Base-by-base conservation (phyloP, 2,329 filamentous ascomycete genomes). In the Aspergillus novofumigatus region DNA sequence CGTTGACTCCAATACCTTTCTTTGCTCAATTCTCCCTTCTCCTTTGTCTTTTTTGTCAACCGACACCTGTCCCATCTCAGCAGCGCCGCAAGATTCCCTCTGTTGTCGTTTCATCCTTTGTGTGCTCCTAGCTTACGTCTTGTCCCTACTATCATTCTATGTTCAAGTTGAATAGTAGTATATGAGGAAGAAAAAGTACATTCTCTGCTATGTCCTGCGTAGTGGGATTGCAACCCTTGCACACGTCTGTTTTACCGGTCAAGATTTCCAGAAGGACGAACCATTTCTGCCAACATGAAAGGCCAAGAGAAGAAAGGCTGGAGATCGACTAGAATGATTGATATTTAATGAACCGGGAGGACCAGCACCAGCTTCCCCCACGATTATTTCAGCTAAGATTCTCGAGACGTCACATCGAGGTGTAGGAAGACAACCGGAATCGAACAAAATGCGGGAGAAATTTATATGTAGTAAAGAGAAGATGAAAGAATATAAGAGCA, bases 41-140 rank as follows among this genome's bases (percentile, higher is more conserved):
- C 51, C 56, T 64, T 56, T 55, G 56, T 62, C 56, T 58, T 65
- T 32, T 66, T 61, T 61, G 56, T 64, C 62, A 61, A 59, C 65
- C 66, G 63, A 63, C 65, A 64, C 61, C 66, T 65, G 65, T 67
- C 65, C 67, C 64, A 68, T 71, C 65, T 70, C 64, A 70, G 66
- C 70, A 73, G 68, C 70, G 69, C 70, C 71, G 69, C 70, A 72
- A 74, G 69, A 74, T 72, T 74, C 71, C 71, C 71, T 73, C 68
- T 72, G 69, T 69, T 67, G 65, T 66, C 58, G 53, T 69, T 65
- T 66, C 61, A 60, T 65, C 57, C 64, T 66, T 68, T 65, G 62
- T 66, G 62, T 61, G 65, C 58, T 63, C 59, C 57, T 67, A 60
- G 62, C 59, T 54, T 61, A 62, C 65, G 62, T 67, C 57, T 60